Evolutionary conservation across 2,329 filamentous ascomycete species (phyloP), one percentile per base, ranked within the genome.

Genomic region (Diaporthe sp.): DNA sequence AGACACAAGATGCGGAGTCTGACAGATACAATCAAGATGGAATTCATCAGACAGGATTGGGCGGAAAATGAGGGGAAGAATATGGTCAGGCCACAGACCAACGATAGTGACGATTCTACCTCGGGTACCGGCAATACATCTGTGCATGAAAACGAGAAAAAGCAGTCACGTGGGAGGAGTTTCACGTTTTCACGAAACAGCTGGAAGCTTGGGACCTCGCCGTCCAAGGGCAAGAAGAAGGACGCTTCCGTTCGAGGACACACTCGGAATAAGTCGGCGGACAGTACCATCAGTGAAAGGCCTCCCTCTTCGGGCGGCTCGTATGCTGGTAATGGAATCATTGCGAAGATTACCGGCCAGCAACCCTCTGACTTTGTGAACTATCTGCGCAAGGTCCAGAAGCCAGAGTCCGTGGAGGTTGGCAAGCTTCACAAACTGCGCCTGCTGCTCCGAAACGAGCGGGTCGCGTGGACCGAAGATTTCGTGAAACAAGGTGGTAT

Each of bases 341-440:
- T 94, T 34, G 90, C 91, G 72, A 93, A 93, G 83, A 91, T 93
- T 74, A 95, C 95, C 80, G 92, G 93, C 73, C 92, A 94, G 71
- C 89, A 92, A 10, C 95, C 96, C 0, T 89, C 91, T 57, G 95
- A 98, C 81, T 98, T 97, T 84, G 95, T 98, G 51, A 88, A 91
- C 31, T 98, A 98, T 82, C 86, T 98, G 79, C 90, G 91, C 80
- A 96, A 95, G 83, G 93, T 94, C 1, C 93, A 92, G 79, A 94
- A 95, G 84, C 95, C 95, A 0, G 91, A 97, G 80, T 87, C 92
- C 53, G 93, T 98, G 13, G 96, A 98, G 83, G 94, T 98, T n/a
- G 95, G 96, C 59, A 96, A 97, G 82, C 86, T 99, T 49, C 97
- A 98, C 86, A 98, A 98, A 85, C 89, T 99, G 61, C 92, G 96